phyloP scores from a whole-genome alignment of 257 asterid species.

The Cynanchum wilfordii region DNA sequence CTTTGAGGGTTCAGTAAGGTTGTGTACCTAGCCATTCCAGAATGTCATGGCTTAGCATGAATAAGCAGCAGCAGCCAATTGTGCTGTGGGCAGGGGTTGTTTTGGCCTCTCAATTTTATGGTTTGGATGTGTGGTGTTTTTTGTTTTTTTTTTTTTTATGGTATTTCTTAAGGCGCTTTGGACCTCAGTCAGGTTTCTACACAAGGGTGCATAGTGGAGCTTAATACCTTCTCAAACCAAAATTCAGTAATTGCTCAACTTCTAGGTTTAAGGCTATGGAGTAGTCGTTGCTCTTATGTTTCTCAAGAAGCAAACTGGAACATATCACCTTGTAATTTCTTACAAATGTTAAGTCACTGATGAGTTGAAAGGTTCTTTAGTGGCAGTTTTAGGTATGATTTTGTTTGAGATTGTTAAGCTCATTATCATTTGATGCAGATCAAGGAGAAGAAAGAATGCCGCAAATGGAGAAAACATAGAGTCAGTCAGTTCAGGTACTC shows the following conservation, averaged over 20 bases:
- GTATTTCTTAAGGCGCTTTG: not conserved
- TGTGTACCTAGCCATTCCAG: not conserved
- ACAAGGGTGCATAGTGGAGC: not conserved
- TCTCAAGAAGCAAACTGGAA: not conserved
- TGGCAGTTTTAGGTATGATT: not conserved
- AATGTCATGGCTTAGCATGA: not conserved
- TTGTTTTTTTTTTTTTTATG: not conserved
- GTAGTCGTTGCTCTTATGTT: not conserved
- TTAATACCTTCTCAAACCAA: not conserved
- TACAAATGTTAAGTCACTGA: not conserved
- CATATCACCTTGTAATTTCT: not conserved
- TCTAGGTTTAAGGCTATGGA: not conserved
- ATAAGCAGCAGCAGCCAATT: not conserved
- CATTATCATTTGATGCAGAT: conserved; percentile 34
- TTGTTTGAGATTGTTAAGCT: not conserved
- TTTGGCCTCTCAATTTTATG: not conserved
- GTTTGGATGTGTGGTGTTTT: not conserved
- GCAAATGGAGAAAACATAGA: conserved; percentile 69
- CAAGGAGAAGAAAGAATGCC: conserved; percentile 79
- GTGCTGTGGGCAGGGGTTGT: not conserved
- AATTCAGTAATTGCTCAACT: not conserved
- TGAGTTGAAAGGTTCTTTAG: not conserved
- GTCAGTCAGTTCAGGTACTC: conserved; percentile 51
- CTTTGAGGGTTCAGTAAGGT: not conserved
- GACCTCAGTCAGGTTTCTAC: not conserved